Evolutionary conservation across 1,284 basidiomycete species (phyloP).

Genomic region (Ustilago xerochloae): DNA sequence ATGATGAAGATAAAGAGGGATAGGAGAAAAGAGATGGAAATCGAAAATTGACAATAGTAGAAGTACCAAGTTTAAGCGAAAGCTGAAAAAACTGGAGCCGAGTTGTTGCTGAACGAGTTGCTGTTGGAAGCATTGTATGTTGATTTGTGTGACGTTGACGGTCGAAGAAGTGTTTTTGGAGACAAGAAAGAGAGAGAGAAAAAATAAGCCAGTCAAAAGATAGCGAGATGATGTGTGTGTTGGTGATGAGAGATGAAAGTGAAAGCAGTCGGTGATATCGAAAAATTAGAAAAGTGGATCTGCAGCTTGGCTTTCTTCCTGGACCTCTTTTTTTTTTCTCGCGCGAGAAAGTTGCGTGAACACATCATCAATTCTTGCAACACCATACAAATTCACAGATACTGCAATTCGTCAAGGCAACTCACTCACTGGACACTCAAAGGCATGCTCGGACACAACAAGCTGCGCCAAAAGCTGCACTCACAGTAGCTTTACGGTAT

Average conservation of each 20-base stretch:
- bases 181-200: background rate
- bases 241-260: background rate
- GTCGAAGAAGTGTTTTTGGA: background rate
- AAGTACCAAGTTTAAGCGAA: background rate
- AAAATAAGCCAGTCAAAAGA: too few relatives aligned
- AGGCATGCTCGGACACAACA: too few relatives aligned
- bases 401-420: too few relatives aligned
- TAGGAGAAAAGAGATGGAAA: conserved; percentile 3
- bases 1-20: background rate
- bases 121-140: conserved; percentile 11
- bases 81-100: conserved; percentile 8
- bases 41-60: background rate
- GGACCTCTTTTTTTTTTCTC: conserved; percentile 12
- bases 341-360: conserved; percentile 14
- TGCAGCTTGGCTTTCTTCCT: background rate
- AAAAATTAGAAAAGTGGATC: background rate
- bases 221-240: background rate
- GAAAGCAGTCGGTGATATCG: background rate
- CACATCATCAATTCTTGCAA: conserved; percentile 6
- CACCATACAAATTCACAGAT: background rate
- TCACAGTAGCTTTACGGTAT: too few relatives aligned
- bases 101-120: background rate
- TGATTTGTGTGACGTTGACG: too few relatives aligned
- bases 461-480: too few relatives aligned
- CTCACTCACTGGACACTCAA: too few relatives aligned